phyloP scores from a whole-genome alignment of 1,139 yeast species.

The Saccharomyces hybrid region DNA sequence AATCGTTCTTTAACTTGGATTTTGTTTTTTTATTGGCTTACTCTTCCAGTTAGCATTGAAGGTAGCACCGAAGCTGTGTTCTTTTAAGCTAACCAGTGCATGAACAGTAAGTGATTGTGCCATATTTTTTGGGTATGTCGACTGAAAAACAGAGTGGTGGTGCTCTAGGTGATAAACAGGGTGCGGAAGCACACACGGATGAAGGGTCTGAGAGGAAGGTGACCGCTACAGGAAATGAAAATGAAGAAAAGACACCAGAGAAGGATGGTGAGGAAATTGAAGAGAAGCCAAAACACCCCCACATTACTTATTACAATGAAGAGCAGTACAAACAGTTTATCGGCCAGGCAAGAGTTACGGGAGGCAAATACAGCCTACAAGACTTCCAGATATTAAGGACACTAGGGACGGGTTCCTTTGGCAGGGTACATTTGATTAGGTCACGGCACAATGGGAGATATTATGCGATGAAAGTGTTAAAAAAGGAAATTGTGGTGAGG shows the following conservation, averaged over 20 bases:
- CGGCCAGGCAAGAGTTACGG: conserved; percentile 38
- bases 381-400: conserved; percentile 90
- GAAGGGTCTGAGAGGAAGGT: background rate
- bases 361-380: conserved; percentile 77
- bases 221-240: background rate
- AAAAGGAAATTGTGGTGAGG: conserved; percentile 79
- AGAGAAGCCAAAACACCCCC: conserved; percentile 3
- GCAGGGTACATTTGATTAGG: conserved; percentile 85
- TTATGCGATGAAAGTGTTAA: conserved; percentile 86
- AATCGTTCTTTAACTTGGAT: background rate
- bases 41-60: background rate
- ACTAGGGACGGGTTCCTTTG: conserved; percentile 95
- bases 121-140: background rate
- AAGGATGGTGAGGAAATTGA: conserved; percentile 8
- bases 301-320: conserved; percentile 6
- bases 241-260: background rate
- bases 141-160: background rate
- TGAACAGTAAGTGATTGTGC: background rate
- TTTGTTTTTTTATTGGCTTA: background rate
- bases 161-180: background rate
- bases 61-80: background rate
- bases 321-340: background rate
- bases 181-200: background rate
- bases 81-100: background rate
- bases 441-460: conserved; percentile 85